phyloP scores from a whole-genome alignment of 139 green algal species.

The Haematococcus sp. region DNA sequence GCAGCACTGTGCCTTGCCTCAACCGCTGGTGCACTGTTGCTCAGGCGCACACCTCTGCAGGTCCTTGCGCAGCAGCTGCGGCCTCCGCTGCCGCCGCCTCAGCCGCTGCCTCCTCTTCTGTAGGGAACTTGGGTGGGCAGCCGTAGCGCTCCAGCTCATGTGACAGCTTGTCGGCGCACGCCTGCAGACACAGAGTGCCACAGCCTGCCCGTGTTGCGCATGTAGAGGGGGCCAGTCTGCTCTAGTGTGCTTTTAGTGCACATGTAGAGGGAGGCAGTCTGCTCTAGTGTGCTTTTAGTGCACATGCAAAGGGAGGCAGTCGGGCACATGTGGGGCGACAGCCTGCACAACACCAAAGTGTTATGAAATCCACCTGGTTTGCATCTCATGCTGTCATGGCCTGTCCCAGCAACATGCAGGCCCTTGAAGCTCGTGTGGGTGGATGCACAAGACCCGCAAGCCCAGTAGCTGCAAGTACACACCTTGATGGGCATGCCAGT shows the following conservation, averaged over 20 bases:
- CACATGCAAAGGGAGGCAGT: no score
- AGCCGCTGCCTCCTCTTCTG: slow-evolving; percentile 46
- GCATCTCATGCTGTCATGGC: no score
- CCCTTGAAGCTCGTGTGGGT: no score
- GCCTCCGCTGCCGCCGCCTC: slow-evolving; percentile 22
- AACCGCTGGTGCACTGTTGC: no score
- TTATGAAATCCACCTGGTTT: no score
- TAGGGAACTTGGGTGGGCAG: slow-evolving; percentile 82
- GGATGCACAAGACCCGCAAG: not conserved
- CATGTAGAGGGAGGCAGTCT: not conserved
- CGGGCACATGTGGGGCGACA: no score
- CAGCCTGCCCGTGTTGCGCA: not conserved
- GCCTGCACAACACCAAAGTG: no score
- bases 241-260: not conserved
- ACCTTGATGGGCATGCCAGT: slow-evolving; percentile 99
- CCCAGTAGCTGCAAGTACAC: no score
- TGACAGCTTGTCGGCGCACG: slow-evolving; percentile 90
- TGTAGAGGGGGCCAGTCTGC: not conserved
- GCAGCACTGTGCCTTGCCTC: no score
- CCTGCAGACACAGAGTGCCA: slow-evolving; percentile 41
- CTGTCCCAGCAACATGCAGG: no score
- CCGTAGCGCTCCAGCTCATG: slow-evolving; percentile 85
- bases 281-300: no score
- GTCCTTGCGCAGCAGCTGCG: slow-evolving; percentile 5
- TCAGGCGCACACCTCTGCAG: not conserved